Percentiles rank a stretch among this genome's conserved stretches.
Evolutionary conservation across 2,329 filamentous ascomycete genomes (phyloP).

Genomic region (Thermothelomyces thermophilus): DNA sequence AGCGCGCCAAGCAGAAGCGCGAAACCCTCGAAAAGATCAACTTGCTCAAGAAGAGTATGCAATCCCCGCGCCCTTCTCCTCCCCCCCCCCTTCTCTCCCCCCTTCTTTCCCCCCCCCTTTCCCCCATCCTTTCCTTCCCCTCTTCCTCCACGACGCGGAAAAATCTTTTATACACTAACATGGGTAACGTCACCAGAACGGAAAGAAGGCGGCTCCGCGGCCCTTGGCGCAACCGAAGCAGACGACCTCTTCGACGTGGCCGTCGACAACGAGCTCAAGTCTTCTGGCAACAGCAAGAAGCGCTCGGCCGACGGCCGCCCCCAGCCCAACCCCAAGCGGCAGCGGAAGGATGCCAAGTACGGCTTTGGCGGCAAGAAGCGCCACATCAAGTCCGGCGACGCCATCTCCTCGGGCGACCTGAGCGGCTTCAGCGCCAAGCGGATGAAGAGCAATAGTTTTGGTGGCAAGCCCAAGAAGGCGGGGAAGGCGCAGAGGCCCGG

Average conservation of each 20-base stretch:
- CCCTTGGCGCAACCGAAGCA: constrained; percentile 64
- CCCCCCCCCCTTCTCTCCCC: constrained; percentile 3
- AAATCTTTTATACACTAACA: constrained; percentile 18
- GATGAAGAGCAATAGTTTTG: constrained; percentile 60
- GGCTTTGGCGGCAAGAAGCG: constrained; percentile 96
- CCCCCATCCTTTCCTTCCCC: constrained; percentile 2
- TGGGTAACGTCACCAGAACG: constrained; percentile 51
- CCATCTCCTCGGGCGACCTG: constrained; percentile 72
- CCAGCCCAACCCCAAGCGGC: constrained; percentile 62
- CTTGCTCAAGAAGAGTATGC: constrained; percentile 87
- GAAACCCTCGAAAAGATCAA: constrained; percentile 95
- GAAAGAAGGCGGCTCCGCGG: constrained; percentile 49
- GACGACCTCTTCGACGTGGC: constrained; percentile 91
- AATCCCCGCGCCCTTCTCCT: not conserved
- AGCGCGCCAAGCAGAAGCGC: constrained; percentile 85
- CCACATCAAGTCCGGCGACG: constrained; percentile 84
- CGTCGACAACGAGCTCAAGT: constrained; percentile 58
- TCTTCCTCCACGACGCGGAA: constrained; percentile 5
- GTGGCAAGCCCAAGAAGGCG: constrained; percentile 31
- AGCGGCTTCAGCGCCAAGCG: constrained; percentile 72
- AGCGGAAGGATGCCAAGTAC: constrained; percentile 92
- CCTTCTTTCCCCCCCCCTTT: constrained; percentile 2
- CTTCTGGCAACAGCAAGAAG: constrained; percentile 30
- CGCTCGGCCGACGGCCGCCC: constrained; percentile 34
- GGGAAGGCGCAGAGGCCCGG: constrained; percentile 37